phyloP scores from a whole-genome alignment of 73 alveolate genomes.

The Tetrahymena thermophila region DNA sequence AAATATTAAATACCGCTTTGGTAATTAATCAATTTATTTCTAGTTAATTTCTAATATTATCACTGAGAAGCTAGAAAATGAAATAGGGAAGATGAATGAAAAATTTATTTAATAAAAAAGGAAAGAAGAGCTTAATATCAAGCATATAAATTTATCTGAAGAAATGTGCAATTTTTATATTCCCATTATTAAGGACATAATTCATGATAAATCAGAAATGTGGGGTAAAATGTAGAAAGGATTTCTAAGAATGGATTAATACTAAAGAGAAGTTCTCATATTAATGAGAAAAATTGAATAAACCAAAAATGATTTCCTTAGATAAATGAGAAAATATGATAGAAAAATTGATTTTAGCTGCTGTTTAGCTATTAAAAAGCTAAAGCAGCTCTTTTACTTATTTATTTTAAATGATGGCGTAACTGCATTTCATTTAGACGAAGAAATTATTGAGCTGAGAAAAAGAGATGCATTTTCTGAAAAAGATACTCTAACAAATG shows the following conservation, averaged over 20 bases:
- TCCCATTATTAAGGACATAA: neutral
- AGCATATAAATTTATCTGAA: neutral
- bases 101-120: neutral
- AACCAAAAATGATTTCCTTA: neutral
- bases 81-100: neutral
- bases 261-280: neutral
- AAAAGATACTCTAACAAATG: neutral
- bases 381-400: neutral
- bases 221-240: neutral
- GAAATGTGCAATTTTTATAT: neutral
- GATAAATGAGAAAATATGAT: neutral
- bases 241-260: neutral
- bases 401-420: neutral
- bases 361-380: neutral
- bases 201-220: neutral
- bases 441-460: neutral
- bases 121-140: neutral
- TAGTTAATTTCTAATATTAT: neutral
- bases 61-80: neutral
- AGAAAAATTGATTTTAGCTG: neutral
- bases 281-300: neutral
- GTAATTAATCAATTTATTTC: neutral
- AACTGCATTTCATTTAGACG: neutral
- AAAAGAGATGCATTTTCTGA: neutral
- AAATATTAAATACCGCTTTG: neutral